phyloP scores from a whole-genome alignment of 2,329 filamentous ascomycete species.

The Xylariaceae sp. region DNA sequence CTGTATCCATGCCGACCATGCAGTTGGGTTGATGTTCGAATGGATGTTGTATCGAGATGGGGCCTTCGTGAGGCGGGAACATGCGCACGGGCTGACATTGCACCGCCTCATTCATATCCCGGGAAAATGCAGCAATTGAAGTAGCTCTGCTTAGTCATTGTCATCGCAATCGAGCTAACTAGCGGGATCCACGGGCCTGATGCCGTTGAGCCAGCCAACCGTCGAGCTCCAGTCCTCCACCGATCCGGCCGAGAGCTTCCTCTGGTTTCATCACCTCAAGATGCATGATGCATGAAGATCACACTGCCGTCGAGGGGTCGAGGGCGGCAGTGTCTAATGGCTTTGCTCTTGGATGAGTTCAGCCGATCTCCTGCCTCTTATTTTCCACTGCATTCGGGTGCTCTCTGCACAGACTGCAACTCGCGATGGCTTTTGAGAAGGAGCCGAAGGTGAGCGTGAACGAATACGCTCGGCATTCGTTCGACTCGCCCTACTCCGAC shows the following conservation, averaged over 20 bases:
- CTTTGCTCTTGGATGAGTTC: background rate
- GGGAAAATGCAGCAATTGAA: no score
- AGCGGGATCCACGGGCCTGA: background rate
- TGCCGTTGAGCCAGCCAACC: background rate
- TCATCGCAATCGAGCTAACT: background rate
- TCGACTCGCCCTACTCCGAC: conserved; percentile 28
- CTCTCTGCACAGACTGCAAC: background rate
- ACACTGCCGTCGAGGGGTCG: background rate
- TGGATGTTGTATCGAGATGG: no score
- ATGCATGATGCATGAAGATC: background rate
- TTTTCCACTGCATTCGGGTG: background rate
- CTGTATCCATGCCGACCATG: no score
- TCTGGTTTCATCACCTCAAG: background rate
- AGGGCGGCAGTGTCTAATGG: background rate
- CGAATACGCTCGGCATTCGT: conserved; percentile 32
- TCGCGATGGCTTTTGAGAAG: conserved; percentile 11
- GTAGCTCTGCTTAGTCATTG: no score
- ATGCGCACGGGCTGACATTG: no score
- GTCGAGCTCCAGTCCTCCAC: background rate
- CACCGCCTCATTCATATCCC: no score
- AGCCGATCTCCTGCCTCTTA: background rate
- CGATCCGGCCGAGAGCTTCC: background rate
- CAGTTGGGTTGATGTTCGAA: no score
- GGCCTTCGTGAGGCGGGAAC: no score
- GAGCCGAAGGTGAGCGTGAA: conserved; percentile 18